Conservation (phyloP, 306 rosid species). For the Pterocarpus macrocarpus region DNA sequence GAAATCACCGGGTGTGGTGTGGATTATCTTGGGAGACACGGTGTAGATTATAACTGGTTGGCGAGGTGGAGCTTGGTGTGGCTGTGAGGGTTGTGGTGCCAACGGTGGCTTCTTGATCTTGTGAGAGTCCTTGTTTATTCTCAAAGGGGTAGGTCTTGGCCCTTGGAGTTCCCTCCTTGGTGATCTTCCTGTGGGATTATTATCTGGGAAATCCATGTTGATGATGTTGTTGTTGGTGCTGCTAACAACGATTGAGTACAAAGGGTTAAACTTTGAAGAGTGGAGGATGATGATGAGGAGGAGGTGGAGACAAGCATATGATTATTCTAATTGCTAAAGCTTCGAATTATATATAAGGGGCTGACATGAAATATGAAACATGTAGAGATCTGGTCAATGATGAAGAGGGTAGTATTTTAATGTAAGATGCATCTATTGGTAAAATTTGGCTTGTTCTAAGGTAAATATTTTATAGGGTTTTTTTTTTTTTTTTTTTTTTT, state of each 20-base stretch:
- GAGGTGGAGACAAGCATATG: constrained; percentile 35
- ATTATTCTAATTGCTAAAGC: constrained; percentile 2
- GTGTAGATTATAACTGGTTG: constrained; percentile 83
- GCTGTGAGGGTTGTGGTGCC: constrained; percentile 53
- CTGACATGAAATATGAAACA: constrained; percentile 32
- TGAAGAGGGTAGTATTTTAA: constrained; percentile 35
- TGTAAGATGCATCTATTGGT: constrained; percentile 18
- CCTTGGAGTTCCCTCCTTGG: constrained; percentile 84
- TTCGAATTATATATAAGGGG: constrained; percentile 42
- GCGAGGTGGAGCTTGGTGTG: constrained; percentile 53
- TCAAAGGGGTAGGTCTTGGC: constrained; percentile 79
- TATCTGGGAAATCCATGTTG: constrained; percentile 50
- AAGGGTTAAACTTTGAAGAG: not conserved
- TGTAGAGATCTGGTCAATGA: constrained; percentile 59
- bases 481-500: no score
- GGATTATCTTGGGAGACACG: constrained; percentile 81
- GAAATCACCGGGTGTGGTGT: constrained; percentile 81
- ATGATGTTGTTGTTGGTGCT: not conserved
- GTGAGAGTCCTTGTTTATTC: constrained; percentile 74
- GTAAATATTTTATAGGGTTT: constrained; percentile 3
- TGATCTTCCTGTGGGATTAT: constrained; percentile 55
- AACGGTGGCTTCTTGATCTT: constrained; percentile 79
- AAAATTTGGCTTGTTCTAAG: constrained; percentile 42
- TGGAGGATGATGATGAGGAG: not conserved
- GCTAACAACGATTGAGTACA: not conserved